phyloP scores from a whole-genome alignment of 2,329 filamentous ascomycete species.

The Diplodia sapinea region DNA sequence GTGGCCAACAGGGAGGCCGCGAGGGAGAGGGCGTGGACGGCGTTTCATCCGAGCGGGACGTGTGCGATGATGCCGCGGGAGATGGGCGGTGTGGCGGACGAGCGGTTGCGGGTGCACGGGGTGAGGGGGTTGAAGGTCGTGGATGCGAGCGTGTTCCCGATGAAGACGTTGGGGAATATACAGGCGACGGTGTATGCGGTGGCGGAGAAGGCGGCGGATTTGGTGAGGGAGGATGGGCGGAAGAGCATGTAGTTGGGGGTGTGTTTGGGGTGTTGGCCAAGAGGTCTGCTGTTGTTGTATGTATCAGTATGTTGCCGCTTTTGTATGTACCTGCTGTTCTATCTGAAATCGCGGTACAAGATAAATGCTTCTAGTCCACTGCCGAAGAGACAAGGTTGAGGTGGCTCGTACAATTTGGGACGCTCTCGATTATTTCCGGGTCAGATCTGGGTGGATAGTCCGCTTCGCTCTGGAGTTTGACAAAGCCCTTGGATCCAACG shows the following conservation, averaged over 20 bases:
- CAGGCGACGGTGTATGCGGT: slow-evolving; percentile 29
- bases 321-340: too few relatives aligned
- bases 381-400: too few relatives aligned
- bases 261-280: too few relatives aligned
- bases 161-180: slow-evolving; percentile 25
- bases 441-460: too few relatives aligned
- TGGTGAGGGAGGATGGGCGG: slow-evolving; percentile 38
- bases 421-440: too few relatives aligned
- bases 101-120: slow-evolving; percentile 40
- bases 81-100: slow-evolving; percentile 40
- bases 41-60: slow-evolving; percentile 15
- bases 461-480: too few relatives aligned
- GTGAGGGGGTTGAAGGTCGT: slow-evolving; percentile 31
- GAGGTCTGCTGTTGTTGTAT: too few relatives aligned
- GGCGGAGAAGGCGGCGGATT: slow-evolving; percentile 37
- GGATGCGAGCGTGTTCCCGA: slow-evolving; percentile 33
- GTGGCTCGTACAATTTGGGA: too few relatives aligned
- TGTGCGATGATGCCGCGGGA: slow-evolving; percentile 22
- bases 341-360: too few relatives aligned
- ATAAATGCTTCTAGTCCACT: too few relatives aligned
- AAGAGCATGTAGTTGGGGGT: background rate
- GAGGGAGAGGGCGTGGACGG: slow-evolving; percentile 3
- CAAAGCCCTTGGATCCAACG: too few relatives aligned
- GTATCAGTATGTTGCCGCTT: too few relatives aligned
- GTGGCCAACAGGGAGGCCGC: slow-evolving; percentile 19